Evolutionary conservation across 2,329 filamentous ascomycete species (phyloP), one percentile per base, ranked within the genome.

Genomic region (Cordyceps javanica): DNA sequence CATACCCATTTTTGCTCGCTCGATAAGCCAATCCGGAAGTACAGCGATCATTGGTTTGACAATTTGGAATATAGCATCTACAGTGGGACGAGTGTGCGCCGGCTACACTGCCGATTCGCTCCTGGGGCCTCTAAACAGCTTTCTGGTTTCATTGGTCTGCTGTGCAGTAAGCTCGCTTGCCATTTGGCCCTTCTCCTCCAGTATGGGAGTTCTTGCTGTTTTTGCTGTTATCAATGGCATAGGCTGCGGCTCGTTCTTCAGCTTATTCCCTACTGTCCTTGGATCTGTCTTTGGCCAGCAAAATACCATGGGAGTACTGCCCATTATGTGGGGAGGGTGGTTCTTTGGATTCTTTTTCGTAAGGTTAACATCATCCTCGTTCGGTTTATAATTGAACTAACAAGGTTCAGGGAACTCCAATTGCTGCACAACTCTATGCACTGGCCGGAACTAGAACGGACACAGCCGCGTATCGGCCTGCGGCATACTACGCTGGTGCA

Each of bases 221-320:
- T 67, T 66, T n/a, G 61, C 66, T 28, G 55, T 67, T 9, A 51
- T 68, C 44, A 68, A 65, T 45, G 66, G 66, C 16, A 62, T 67
- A 16, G 66, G 66, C 3, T 67, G 66, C 26, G 66, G 66, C 3
- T 65, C 66, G 1, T 68, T 68, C 46, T 68, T 68, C 57, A 67
- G 66, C 39, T 54, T 68, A 3, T 67, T 66, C 9, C 65, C 66
- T 2, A 59, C 63, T 0, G 62, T 62, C 14, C 54, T 67, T 2
- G 62, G 62, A 9, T 55, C 61, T 11, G 59, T 62, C 0, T 68
- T 67, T 30, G 66, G 66, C 1, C 39, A 56, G 1, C 48, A 61
- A 14, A 68, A 68, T 32, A 63, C 61, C 3, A 60, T 68, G 55
- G 63, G 61, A 7, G 64, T 67, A 5, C 57, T 68, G 3, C 66